These are phyloP conservation scores for Trametes maxima DNA, from an alignment of 768 basidiomycete species.

Conservation along the genomic window DNA sequence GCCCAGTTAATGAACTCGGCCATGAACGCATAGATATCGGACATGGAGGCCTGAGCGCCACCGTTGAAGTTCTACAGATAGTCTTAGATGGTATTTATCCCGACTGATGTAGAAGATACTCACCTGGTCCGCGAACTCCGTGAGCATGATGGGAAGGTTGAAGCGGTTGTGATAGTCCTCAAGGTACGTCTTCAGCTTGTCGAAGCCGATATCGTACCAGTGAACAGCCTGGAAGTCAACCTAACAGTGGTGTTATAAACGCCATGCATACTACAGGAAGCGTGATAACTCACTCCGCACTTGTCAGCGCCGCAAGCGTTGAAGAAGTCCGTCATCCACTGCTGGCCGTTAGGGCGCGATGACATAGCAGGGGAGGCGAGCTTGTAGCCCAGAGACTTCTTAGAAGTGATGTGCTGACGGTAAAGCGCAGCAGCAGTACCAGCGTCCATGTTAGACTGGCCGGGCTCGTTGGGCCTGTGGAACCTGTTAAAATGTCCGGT, in stretches of 20 bases:
- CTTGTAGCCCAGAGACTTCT: constrained; percentile 55
- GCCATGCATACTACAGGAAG: neutral
- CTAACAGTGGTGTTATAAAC: constrained; percentile 35
- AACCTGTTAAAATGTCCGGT: constrained; percentile 9
- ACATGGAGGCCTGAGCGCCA: constrained; percentile 41
- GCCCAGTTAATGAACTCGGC: constrained; percentile 49
- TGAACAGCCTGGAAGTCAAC: constrained; percentile 63
- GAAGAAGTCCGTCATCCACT: constrained; percentile 69
- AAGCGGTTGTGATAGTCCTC: constrained; percentile 48
- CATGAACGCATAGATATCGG: constrained; percentile 54
- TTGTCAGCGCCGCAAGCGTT: constrained; percentile 43
- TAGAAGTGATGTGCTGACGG: constrained; percentile 61
- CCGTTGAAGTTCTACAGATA: constrained; percentile 52
- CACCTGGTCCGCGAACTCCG: constrained; percentile 73
- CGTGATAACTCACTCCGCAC: constrained; percentile 15
- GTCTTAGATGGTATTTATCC: neutral
- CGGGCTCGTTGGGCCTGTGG: constrained; percentile 64
- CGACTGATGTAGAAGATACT: neutral
- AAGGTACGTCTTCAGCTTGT: constrained; percentile 57
- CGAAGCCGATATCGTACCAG: constrained; percentile 59
- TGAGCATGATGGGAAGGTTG: constrained; percentile 52
- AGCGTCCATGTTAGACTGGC: constrained; percentile 65
- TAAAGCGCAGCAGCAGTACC: constrained; percentile 54
- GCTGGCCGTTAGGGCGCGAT: constrained; percentile 54
- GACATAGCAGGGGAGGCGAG: constrained; percentile 72